Base-by-base conservation (phyloP, 768 basidiomycete species). In the Arthromyces matolae region DNA sequence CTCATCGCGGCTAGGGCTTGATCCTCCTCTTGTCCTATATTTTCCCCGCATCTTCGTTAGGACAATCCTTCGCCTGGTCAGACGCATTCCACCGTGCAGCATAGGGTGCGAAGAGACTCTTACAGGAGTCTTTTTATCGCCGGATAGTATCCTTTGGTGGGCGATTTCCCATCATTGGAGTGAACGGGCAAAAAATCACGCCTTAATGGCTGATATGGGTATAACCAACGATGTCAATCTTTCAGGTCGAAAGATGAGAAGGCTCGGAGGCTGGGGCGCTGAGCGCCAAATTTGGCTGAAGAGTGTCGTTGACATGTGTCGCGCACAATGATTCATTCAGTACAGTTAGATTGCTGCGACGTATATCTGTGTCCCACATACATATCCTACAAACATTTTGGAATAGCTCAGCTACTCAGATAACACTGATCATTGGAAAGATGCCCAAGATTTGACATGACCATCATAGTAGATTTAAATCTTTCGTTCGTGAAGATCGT, bases 21-120 rank as follows among this genome's bases (percentile, higher is more conserved):
- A 86, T 53, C 83, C 83, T 7, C 85, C 84, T 10, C 64, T 86
- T 27, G 14, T 66, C 8, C 61, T 78, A 8, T 86, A 86, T 64
- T 71, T 86, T 45, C 81, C 84, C 18, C 79, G 84, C 13, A 54
- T 84, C 20, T 57, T 76, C 49, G 53, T 67, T 45, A 71, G 84
- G 38, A 85, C 83, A 1, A 56, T 81, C n/a, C 57, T 67, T 49
- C 73, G 81, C 18, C 48, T 80, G 9, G 39, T 75, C 8, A 41
- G 69, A 1, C 50, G 71, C 18, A 29, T 43, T 0, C 49, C 60
- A 2, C 56, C 71, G 0, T 82, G 82, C 54, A 75, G 73, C 24
- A 68, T 71, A 6, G 81, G 77, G 0, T 83, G 81, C 55, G 4
- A 19, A 1, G 79, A 83, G 42, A 62, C 52, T 2, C 52, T 73